phyloP scores from a whole-genome alignment of 83 land plant genomes.

The Diphasiastrum complanatum region DNA sequence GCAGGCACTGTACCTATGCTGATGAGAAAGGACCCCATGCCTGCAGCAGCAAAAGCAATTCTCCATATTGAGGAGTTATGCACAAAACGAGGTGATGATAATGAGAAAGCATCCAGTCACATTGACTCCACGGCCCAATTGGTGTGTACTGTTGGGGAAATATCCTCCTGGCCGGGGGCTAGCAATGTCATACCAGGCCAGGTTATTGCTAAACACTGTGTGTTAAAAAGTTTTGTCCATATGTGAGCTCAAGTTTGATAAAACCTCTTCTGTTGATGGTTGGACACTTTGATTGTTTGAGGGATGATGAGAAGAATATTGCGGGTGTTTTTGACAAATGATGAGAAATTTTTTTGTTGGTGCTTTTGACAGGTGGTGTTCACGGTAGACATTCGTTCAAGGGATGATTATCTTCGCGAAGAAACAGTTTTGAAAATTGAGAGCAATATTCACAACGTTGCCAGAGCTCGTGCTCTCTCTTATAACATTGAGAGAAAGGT shows the following conservation, averaged over 20 bases:
- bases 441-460: slow-evolving; percentile 38
- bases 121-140: no score
- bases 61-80: slow-evolving; percentile 68
- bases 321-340: neutral
- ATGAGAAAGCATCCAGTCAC: no score
- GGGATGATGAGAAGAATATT: no score
- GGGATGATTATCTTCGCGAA: slow-evolving; percentile 63
- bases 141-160: slow-evolving; percentile 97
- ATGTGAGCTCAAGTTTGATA: no score
- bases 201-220: slow-evolving; percentile 28
- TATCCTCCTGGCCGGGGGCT: slow-evolving; percentile 90
- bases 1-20: slow-evolving; percentile 98
- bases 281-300: no score
- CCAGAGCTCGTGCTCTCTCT: slow-evolving; percentile 57
- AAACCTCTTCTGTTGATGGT: no score
- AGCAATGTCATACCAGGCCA: slow-evolving; percentile 99
- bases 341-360: neutral
- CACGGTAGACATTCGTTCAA: slow-evolving; percentile 82
- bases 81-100: slow-evolving; percentile 57
- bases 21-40: slow-evolving; percentile 92
- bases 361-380: slow-evolving; percentile 59
- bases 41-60: slow-evolving; percentile 86
- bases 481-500: slow-evolving; percentile 80
- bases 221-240: neutral
- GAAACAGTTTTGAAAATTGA: slow-evolving; percentile 45